Evolutionary conservation across 1,139 yeast species (phyloP).

Genomic region (Debaryomyces nepalensis): DNA sequence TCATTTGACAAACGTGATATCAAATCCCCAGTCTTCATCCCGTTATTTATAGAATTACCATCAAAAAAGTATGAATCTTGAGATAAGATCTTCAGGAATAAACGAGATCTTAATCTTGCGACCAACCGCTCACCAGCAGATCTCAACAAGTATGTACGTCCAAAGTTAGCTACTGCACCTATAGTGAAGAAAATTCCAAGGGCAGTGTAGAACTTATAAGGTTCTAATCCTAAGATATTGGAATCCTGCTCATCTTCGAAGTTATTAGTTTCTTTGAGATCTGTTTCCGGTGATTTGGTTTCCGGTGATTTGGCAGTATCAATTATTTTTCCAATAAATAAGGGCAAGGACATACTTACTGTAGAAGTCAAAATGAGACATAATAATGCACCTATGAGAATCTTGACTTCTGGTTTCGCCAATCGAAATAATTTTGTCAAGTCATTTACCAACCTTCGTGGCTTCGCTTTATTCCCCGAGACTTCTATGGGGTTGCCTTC

Average conservation of each 20-base stretch:
- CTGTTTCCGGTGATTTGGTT: conserved; percentile 13
- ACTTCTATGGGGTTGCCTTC: conserved; percentile 3
- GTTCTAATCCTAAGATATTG: conserved; percentile 38
- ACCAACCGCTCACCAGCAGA: conserved; percentile 85
- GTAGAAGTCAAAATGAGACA: conserved; percentile 61
- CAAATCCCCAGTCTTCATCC: conserved; percentile 86
- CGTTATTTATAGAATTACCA: conserved; percentile 56
- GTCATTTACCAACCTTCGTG: conserved; percentile 21
- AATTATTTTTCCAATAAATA: conserved; percentile 74
- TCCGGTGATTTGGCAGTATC: conserved; percentile 38
- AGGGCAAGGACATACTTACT: conserved; percentile 70
- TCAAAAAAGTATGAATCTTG: conserved; percentile 95
- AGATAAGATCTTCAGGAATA: conserved; percentile 74
- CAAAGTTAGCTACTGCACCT: conserved; percentile 81
- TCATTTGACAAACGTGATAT: conserved; percentile 88
- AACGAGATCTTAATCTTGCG: conserved; percentile 75
- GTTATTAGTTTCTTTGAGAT: conserved; percentile 36
- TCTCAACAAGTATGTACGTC: conserved; percentile 73
- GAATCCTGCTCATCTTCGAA: conserved; percentile 34
- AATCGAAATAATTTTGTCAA: conserved; percentile 34
- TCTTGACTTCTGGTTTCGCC: conserved; percentile 44
- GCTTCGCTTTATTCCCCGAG: conserved; percentile 3
- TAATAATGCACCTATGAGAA: conserved; percentile 54
- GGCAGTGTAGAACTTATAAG: conserved; percentile 38
- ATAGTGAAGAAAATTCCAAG: conserved; percentile 56